Percentiles rank a stretch among this genome's conserved stretches.
phyloP scores from a whole-genome alignment of 164 flowering plant species.

The Macadamia integrifolia region DNA sequence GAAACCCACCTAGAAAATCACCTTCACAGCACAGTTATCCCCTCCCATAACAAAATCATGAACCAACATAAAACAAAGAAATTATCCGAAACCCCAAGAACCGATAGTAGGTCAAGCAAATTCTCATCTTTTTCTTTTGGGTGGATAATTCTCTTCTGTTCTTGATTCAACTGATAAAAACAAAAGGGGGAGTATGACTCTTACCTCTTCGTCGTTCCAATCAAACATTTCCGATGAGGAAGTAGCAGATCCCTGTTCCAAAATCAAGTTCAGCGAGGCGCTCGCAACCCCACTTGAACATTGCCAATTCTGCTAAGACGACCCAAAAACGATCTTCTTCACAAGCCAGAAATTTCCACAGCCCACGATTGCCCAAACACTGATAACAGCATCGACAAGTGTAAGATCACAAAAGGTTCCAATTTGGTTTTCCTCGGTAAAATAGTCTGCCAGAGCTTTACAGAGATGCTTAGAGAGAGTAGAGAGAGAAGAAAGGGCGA shows the following conservation, averaged over 20 bases:
- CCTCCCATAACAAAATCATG: too few relatives aligned
- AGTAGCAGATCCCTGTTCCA: conserved; percentile 13
- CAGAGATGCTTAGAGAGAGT: not conserved
- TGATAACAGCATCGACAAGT: not conserved
- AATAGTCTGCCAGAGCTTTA: not conserved
- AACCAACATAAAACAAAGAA: too few relatives aligned
- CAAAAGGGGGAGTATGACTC: not conserved
- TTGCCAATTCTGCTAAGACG: conserved; percentile 19
- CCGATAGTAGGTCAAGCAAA: too few relatives aligned
- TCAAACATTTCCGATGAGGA: conserved; percentile 55
- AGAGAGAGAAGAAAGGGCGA: not conserved
- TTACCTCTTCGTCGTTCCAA: conserved; percentile 85
- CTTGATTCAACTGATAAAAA: not conserved
- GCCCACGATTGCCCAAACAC: not conserved
- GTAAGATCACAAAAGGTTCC: too few relatives aligned
- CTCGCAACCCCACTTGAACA: conserved; percentile 19
- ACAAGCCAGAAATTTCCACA: not conserved
- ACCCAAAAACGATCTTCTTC: not conserved
- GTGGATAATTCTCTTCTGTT: not conserved
- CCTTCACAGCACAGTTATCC: too few relatives aligned
- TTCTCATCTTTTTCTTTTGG: not conserved
- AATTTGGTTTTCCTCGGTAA: not conserved
- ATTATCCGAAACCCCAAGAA: too few relatives aligned
- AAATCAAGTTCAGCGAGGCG: conserved; percentile 14
- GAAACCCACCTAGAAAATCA: too few relatives aligned